phyloP scores from a whole-genome alignment of 768 basidiomycete genomes.

The Rhizopogon vesiculosus region DNA sequence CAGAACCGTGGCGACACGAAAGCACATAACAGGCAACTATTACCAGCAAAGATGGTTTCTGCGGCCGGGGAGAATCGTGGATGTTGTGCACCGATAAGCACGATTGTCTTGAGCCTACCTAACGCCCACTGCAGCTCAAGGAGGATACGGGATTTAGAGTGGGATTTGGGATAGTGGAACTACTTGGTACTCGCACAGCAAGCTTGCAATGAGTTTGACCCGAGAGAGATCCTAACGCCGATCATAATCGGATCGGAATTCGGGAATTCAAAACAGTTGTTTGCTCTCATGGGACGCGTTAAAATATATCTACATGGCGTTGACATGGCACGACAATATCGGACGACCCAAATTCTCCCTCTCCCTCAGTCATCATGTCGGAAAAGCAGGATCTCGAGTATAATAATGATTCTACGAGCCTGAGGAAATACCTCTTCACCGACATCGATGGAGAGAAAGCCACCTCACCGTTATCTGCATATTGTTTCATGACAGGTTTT shows the following conservation, averaged over 20 bases:
- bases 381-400: slow-evolving; percentile 38
- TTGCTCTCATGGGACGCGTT: neutral
- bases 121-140: neutral
- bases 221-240: neutral
- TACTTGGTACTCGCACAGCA: neutral
- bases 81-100: no score
- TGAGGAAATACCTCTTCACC: slow-evolving; percentile 13
- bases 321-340: neutral
- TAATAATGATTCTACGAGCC: slow-evolving; percentile 29
- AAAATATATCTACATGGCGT: neutral
- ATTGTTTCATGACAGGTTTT: slow-evolving; percentile 72
- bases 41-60: no score
- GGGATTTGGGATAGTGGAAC: neutral
- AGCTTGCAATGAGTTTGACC: neutral
- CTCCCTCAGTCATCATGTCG: slow-evolving; percentile 51
- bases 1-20: no score
- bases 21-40: no score
- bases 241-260: neutral
- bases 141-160: neutral
- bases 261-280: no score
- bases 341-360: slow-evolving; percentile 66
- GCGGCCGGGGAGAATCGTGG: no score
- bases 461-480: slow-evolving; percentile 51
- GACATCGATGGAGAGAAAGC: slow-evolving; percentile 26
- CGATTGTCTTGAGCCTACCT: neutral